A percentile compares a stretch with the other conserved stretches of the same genome.
These are phyloP conservation scores for Diaporthe sp. DNA, from an alignment of 2,329 filamentous ascomycete genomes.

Conservation along the genomic window DNA sequence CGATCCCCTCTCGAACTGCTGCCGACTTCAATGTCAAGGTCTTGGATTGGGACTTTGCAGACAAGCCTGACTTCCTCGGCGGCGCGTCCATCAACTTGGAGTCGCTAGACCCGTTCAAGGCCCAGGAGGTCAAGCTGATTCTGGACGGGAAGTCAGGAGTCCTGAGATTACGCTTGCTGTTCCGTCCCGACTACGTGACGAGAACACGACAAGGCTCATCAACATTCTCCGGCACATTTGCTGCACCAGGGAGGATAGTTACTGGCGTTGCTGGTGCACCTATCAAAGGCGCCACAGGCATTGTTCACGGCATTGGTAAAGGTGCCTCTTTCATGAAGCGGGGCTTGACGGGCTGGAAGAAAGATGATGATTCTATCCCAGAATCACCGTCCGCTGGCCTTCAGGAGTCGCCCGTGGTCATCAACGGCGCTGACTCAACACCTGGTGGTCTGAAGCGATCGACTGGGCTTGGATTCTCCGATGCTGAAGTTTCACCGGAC, in stretches of 20 bases:
- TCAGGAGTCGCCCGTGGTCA: constrained; percentile 52
- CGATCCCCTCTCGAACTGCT: constrained; percentile 85
- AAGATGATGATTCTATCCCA: constrained; percentile 62
- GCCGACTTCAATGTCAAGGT: constrained; percentile 87
- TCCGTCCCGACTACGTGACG: constrained; percentile 92
- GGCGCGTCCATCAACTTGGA: constrained; percentile 81
- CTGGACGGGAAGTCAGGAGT: constrained; percentile 92
- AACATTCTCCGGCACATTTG: constrained; percentile 93
- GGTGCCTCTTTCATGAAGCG: constrained; percentile 92
- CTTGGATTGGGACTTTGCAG: constrained; percentile 97
- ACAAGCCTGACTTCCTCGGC: constrained; percentile 93
- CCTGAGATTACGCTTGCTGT: constrained; percentile 86
- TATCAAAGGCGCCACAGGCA: constrained; percentile 88
- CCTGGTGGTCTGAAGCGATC: constrained; percentile 57
- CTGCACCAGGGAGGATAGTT: constrained; percentile 88
- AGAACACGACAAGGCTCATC: constrained; percentile 90
- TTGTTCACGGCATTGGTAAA: constrained; percentile 84
- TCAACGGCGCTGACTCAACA: constrained; percentile 56
- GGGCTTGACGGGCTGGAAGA: constrained; percentile 82
- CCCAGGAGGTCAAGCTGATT: constrained; percentile 79
- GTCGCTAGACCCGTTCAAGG: constrained; percentile 86
- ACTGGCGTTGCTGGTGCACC: constrained; percentile 85
- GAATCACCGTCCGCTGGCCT: constrained; percentile 33
- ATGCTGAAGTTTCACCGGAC: constrained; percentile 47
- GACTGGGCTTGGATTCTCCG: constrained; percentile 53